A percentile compares a stretch with the other conserved stretches of the same genome.
These are phyloP conservation scores for Suillus alpinus DNA, from an alignment of 768 basidiomycete species.

Conservation along the genomic window DNA sequence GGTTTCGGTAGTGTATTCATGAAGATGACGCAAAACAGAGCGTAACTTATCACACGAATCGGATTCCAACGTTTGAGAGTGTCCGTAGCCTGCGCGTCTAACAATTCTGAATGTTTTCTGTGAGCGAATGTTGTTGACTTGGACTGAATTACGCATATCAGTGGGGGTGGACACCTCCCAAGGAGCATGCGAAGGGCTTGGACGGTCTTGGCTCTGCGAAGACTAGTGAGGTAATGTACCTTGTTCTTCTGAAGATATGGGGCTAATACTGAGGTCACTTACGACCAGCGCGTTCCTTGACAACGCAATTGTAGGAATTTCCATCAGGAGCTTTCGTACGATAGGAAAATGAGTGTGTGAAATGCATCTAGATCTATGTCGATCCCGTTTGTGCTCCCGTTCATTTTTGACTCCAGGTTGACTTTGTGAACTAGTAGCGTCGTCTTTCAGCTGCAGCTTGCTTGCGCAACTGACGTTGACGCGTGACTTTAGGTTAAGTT, in stretches of 20 bases:
- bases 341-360: slow-evolving; percentile 6
- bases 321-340: slow-evolving; percentile 1
- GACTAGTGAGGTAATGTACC: neutral
- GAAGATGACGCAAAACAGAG: too few species aligned
- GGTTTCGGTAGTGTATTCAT: neutral
- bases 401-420: neutral
- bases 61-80: too few species aligned
- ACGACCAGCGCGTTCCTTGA: neutral
- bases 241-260: neutral
- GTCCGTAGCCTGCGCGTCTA: neutral
- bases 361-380: slow-evolving; percentile 8
- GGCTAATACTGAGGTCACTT: neutral
- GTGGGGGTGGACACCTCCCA: neutral
- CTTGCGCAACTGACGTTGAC: neutral
- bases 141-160: neutral
- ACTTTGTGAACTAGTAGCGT: neutral
- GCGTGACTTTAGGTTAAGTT: neutral
- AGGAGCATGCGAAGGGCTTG: neutral
- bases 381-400: neutral
- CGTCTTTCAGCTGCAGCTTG: neutral
- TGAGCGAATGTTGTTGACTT: neutral
- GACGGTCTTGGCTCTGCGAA: neutral
- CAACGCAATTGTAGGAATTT: neutral
- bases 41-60: neutral
- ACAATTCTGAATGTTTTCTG: neutral